Percentiles rank a stretch among this genome's conserved stretches.
Conservation (phyloP, 139 green algal genomes). For the Coccomyxa sp. region DNA sequence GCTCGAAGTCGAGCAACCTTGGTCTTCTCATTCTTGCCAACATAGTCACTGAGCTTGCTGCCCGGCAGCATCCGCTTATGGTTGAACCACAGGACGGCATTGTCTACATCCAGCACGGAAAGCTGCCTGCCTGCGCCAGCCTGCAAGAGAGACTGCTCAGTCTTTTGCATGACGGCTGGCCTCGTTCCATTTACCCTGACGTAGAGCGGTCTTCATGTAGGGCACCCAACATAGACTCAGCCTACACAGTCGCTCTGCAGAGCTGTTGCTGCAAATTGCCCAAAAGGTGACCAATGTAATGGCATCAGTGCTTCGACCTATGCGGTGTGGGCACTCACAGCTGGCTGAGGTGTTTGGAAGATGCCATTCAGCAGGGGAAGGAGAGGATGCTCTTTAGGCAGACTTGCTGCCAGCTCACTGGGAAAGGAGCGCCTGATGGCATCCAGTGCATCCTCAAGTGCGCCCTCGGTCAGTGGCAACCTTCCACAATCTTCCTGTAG, state of each 20-base stretch:
- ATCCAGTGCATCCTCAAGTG: slow-evolving; percentile 61
- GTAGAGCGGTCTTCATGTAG: background rate
- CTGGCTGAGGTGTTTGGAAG: too few relatives aligned
- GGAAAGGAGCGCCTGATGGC: slow-evolving; percentile 54
- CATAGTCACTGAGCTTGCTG: slow-evolving; percentile 68
- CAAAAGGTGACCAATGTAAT: too few relatives aligned
- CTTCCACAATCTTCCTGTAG: too few relatives aligned
- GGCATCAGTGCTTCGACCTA: too few relatives aligned
- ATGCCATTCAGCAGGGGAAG: too few relatives aligned
- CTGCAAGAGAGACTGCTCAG: background rate
- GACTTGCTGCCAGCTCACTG: background rate
- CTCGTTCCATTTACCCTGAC: background rate
- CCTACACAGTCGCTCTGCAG: background rate
- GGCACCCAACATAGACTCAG: background rate
- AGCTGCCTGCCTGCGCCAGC: background rate
- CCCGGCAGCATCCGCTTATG: slow-evolving; percentile 70
- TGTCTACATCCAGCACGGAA: slow-evolving; percentile 54
- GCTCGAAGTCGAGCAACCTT: background rate
- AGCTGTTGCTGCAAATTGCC: background rate
- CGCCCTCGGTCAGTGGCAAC: slow-evolving; percentile 41
- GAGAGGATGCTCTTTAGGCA: too few relatives aligned
- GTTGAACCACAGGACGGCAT: slow-evolving; percentile 71
- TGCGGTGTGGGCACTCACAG: too few relatives aligned
- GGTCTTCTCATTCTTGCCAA: slow-evolving; percentile 77
- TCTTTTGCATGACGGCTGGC: background rate